Conservation (phyloP, 495 filamentous ascomycete genomes). For the Halenospora varia region DNA sequence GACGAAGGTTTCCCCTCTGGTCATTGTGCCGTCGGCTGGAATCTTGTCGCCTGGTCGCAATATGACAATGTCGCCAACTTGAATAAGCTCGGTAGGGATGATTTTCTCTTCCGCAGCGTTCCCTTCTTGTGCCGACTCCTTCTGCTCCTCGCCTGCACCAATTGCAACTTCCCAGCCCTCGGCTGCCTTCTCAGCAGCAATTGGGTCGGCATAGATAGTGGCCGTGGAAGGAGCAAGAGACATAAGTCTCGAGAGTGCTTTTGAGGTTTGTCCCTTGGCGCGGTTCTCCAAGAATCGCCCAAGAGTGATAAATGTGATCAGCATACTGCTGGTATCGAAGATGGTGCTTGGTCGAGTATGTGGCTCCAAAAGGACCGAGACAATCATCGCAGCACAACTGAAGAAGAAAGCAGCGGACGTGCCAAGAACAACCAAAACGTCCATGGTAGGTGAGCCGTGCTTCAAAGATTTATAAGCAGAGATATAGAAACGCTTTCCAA, state of each 20-base stretch:
- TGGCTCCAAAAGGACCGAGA: slow-evolving; percentile 64
- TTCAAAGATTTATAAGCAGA: slow-evolving; percentile 87
- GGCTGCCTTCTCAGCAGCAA: slow-evolving; percentile 84
- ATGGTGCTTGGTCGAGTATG: slow-evolving; percentile 80
- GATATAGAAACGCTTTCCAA: slow-evolving; percentile 87
- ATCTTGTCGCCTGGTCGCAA: slow-evolving; percentile 95
- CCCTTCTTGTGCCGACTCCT: slow-evolving; percentile 37
- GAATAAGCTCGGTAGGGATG: slow-evolving; percentile 91
- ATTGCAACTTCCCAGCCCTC: slow-evolving; percentile 61
- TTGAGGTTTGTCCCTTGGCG: slow-evolving; percentile 95
- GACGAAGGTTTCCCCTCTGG: slow-evolving; percentile 85
- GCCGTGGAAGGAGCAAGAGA: slow-evolving; percentile 94
- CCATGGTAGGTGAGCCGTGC: slow-evolving; percentile 93
- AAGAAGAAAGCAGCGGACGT: slow-evolving; percentile 99
- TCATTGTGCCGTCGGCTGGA: slow-evolving; percentile 85
- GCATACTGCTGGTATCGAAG: slow-evolving; percentile 98
- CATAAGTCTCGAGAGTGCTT: slow-evolving; percentile 93
- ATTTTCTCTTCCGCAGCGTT: slow-evolving; percentile 71
- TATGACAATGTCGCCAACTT: slow-evolving; percentile 90
- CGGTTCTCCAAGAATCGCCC: slow-evolving; percentile 91
- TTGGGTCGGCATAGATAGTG: slow-evolving; percentile 95
- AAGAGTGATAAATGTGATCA: slow-evolving; percentile 93
- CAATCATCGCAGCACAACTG: slow-evolving; percentile 81
- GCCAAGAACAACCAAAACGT: slow-evolving; percentile 89
- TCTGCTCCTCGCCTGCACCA: slow-evolving; percentile 33